Conservation (phyloP, 805 yeast genomes). For the Candida stauntonica region DNA sequence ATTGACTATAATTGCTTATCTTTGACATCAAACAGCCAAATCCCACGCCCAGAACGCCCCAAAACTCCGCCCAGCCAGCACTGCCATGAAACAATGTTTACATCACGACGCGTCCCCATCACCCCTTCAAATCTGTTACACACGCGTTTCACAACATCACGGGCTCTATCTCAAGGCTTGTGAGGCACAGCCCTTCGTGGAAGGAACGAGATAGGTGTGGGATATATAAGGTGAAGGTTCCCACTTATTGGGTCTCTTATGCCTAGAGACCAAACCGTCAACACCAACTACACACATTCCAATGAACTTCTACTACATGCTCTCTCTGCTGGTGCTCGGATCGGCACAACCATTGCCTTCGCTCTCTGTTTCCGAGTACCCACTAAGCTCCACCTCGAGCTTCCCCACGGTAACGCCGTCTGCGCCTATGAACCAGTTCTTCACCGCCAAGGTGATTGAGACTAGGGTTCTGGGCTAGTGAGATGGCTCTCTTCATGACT, state of each 20-base stretch:
- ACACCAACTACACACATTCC: background rate
- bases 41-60: too few species aligned
- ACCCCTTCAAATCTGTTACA: background rate
- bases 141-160: background rate
- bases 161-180: too few species aligned
- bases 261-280: too few species aligned
- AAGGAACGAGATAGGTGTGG: too few species aligned
- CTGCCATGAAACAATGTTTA: too few species aligned
- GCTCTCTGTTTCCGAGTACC: background rate
- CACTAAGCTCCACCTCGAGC: background rate
- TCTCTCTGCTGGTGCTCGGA: background rate
- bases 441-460: constrained; percentile 15
- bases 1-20: too few species aligned
- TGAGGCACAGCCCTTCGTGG: too few species aligned
- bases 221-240: too few species aligned
- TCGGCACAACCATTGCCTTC: constrained; percentile 4
- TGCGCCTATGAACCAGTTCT: constrained; percentile 15
- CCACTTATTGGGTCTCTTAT: too few species aligned
- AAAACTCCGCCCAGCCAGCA: too few species aligned
- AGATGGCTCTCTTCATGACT: too few species aligned
- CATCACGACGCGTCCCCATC: background rate
- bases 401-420: constrained; percentile 11
- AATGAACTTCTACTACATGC: background rate
- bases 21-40: too few species aligned
- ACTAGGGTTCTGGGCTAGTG: constrained; percentile 12